These are phyloP conservation scores for Vitis hybrid DNA, from an alignment of 177 flowering plant species.

Conservation along the genomic window DNA sequence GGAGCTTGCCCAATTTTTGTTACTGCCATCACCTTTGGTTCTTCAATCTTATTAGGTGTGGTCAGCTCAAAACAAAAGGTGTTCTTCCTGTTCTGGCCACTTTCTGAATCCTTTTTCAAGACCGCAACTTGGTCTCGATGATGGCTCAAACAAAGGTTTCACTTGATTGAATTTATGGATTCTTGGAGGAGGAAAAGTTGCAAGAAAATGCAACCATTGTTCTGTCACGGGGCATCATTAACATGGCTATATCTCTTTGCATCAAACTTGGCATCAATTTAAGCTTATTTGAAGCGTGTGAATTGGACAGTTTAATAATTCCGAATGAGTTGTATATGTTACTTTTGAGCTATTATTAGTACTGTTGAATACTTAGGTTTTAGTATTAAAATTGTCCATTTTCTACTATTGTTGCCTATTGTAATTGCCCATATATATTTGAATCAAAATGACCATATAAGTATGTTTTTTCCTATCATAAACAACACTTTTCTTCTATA, in stretches of 20 bases:
- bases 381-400: too few species aligned
- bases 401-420: too few species aligned
- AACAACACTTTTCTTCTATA: too few species aligned
- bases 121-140: slow-evolving; percentile 93
- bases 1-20: slow-evolving; percentile 96
- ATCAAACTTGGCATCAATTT: too few species aligned
- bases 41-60: slow-evolving; percentile 73
- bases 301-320: too few species aligned
- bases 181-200: slow-evolving; percentile 84
- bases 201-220: slow-evolving; percentile 72
- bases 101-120: slow-evolving; percentile 84
- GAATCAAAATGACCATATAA: too few species aligned
- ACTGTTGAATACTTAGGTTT: too few species aligned
- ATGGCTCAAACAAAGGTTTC: slow-evolving; percentile 99
- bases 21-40: slow-evolving; percentile 80
- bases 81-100: slow-evolving; percentile 95
- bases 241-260: slow-evolving; percentile 38
- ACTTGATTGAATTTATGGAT: slow-evolving; percentile 81
- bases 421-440: too few species aligned
- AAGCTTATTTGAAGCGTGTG: too few species aligned
- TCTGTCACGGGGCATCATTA: slow-evolving; percentile 61
- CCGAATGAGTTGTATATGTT: too few species aligned
- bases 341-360: too few species aligned
- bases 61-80: slow-evolving; percentile 80
- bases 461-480: too few species aligned